Evolutionary conservation across 83 land plant species (phyloP), one percentile per base, ranked within the genome.

Genomic region (Picea mariana): DNA sequence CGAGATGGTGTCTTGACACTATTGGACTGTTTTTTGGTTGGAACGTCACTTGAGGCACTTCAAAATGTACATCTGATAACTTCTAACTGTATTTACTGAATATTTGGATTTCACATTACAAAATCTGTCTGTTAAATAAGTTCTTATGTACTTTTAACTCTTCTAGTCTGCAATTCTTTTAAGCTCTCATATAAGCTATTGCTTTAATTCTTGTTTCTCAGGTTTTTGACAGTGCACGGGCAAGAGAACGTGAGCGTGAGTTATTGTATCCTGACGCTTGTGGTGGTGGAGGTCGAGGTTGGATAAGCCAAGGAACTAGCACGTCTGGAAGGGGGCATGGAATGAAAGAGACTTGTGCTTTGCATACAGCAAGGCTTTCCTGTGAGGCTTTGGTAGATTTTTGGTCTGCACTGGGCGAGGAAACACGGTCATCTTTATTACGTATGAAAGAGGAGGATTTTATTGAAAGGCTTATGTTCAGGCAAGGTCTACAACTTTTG

Each of bases 401-500:
- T 72, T 98, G 99, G 99, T 98, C 99, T 64, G 97, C 99, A 7
- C 85, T 96, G 63, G 95, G 99, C 20, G 99, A 98, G 23, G 99
- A 96, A 82, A 98, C 99, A 80, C 91, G 96, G 20, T 87, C 83
- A 23, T 94, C 97, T 72, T 88, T 98, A 24, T 78, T 98, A 42
- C 87, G 92, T 62, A 93, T 98, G 99, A 98, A 96, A 83, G 99
- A 98, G 85, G 99, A 98, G 79, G 99, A 98, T 87, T 98, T 98
- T 78, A 94, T 98, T 72, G 99, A 93, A 82, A 92, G 99, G 83
- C 98, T 98, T 8, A 96, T 94, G 96, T 93, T 89, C 88, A 96
- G 99, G 99, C 96, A 58, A 79, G 82, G 66, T 52, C 58, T 12
- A 52, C 15, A 11, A 52, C 58, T 52, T 11, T 11, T 52, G 58